phyloP scores from a whole-genome alignment of 2,329 filamentous ascomycete species.

The Myriosclerotinia scirpicola region DNA sequence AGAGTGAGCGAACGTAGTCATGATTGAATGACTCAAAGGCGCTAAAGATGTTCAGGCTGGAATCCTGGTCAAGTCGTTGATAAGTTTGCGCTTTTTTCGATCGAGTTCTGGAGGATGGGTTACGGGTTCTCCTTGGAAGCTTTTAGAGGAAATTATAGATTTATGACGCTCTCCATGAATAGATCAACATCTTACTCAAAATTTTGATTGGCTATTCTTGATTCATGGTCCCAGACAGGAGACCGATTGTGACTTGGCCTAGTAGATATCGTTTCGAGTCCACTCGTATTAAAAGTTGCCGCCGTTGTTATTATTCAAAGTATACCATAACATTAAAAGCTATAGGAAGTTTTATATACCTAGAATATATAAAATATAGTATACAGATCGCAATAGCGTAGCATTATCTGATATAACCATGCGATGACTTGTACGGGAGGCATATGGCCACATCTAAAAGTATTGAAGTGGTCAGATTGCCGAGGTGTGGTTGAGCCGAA shows the following conservation, averaged over 20 bases:
- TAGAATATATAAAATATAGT: no score
- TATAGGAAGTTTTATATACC: no score
- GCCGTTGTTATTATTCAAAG: no score
- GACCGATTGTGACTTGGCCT: neutral
- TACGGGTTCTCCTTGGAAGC: neutral
- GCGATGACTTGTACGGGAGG: no score
- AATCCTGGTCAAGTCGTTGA: neutral
- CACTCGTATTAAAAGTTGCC: no score
- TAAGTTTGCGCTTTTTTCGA: conserved; percentile 1
- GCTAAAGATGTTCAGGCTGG: neutral
- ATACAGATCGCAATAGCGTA: no score
- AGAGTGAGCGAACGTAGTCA: neutral
- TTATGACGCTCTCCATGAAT: neutral
- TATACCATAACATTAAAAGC: no score
- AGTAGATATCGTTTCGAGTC: neutral
- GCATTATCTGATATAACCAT: no score
- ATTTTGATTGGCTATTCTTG: neutral
- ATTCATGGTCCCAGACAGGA: no score
- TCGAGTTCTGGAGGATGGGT: neutral
- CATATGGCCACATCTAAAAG: no score
- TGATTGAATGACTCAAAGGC: neutral
- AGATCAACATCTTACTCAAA: neutral
- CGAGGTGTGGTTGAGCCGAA: no score
- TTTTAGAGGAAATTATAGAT: neutral
- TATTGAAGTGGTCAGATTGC: no score